Conservation (phyloP, 805 yeast genomes). For the Starmera caribaea region DNA sequence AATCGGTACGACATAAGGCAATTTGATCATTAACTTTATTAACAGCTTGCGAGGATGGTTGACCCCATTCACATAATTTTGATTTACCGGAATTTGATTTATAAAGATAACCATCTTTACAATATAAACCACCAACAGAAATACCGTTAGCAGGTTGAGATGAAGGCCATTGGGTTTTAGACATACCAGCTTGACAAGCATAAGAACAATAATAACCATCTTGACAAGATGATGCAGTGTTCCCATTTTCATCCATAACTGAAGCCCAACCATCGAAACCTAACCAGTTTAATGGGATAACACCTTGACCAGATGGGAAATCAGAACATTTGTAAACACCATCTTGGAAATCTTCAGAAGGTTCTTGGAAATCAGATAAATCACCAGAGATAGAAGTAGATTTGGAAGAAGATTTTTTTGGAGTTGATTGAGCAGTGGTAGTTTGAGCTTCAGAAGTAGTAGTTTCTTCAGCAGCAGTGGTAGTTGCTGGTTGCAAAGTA, state of each 20-base stretch:
- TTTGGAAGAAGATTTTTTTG: constrained; percentile 22
- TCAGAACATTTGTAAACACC: constrained; percentile 60
- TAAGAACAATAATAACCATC: constrained; percentile 95
- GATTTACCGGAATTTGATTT: constrained; percentile 59
- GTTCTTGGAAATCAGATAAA: constrained; percentile 36
- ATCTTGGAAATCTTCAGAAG: constrained; percentile 49
- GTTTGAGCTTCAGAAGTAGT: constrained; percentile 15
- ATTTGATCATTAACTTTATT: constrained; percentile 55
- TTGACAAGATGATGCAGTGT: constrained; percentile 61
- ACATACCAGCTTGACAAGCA: constrained; percentile 98
- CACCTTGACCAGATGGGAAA: constrained; percentile 80
- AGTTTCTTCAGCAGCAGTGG: constrained; percentile 9
- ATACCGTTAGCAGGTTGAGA: constrained; percentile 82
- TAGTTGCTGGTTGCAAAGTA: constrained; percentile 1
- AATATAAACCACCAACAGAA: constrained; percentile 86
- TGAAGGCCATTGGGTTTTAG: constrained; percentile 96
- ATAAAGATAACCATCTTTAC: constrained; percentile 80
- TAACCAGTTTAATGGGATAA: constrained; percentile 56
- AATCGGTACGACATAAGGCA: constrained; percentile 95
- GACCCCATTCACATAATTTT: constrained; percentile 85
- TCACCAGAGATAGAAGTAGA: constrained; percentile 40
- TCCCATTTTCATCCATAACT: constrained; percentile 46
- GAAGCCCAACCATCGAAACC: constrained; percentile 51
- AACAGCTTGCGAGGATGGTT: constrained; percentile 55
- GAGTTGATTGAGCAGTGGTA: constrained; percentile 16